Evolutionary conservation across 345 rosid species (phyloP).

Genomic region (Arabidopsis suecica): DNA sequence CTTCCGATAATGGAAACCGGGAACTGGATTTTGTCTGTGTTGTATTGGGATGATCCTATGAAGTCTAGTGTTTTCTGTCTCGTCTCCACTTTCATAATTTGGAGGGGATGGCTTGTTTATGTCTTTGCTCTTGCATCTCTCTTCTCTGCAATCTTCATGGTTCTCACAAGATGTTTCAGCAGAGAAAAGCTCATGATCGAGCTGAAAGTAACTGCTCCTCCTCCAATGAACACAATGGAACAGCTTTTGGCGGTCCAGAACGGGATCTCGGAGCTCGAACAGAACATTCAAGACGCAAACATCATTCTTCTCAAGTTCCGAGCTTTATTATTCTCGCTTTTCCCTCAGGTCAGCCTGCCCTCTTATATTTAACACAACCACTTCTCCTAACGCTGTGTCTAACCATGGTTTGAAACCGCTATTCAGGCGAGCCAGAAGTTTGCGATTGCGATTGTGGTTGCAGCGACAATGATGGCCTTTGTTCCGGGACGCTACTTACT

Average conservation of each 20-base stretch:
- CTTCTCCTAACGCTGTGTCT: not conserved
- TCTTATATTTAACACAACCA: not conserved
- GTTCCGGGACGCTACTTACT: conserved; percentile 67
- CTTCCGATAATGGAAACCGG: conserved; percentile 71
- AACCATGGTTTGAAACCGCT: not conserved
- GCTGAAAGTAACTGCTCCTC: conserved; percentile 82
- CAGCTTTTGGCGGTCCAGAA: conserved; percentile 95
- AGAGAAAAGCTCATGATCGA: conserved; percentile 60
- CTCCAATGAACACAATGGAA: conserved; percentile 88
- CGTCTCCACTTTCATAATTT: conserved; percentile 60
- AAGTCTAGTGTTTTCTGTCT: conserved; percentile 80
- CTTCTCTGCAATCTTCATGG: conserved; percentile 69
- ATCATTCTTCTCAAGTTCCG: conserved; percentile 84
- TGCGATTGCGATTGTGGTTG: conserved; percentile 58
- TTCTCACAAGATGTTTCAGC: conserved; percentile 60
- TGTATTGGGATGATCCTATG: conserved; percentile 76
- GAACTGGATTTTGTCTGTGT: conserved; percentile 60
- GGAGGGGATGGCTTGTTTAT: conserved; percentile 81
- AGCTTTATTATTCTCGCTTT: conserved; percentile 70
- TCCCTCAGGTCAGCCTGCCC: conserved; percentile 65
- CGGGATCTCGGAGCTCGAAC: conserved; percentile 78
- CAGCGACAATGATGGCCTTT: conserved; percentile 56
- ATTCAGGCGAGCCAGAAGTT: conserved; percentile 80
- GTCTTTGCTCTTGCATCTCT: conserved; percentile 53
- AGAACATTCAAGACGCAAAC: conserved; percentile 84